Evolutionary conservation across 2,329 filamentous ascomycete species (phyloP), one percentile per base, ranked within the genome.

Genomic region (Trichoderma guizhouense): DNA sequence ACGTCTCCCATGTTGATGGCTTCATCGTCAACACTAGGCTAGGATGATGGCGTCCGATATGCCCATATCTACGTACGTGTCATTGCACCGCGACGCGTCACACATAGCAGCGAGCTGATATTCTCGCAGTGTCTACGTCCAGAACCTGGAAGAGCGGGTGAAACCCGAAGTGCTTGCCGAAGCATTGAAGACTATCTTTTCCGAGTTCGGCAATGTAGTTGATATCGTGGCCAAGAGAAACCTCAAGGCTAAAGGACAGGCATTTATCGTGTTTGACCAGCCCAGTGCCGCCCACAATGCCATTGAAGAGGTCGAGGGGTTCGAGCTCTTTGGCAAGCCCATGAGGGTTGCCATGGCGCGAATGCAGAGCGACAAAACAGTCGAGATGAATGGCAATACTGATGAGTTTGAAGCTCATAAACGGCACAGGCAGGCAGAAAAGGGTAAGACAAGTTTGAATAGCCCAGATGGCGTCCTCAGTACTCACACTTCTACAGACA

Each of bases 331-430:
- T 77, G 94, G 93, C 64, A 97, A 98, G 83, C 91, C 92, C 1
- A 97, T 99, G 91, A 88, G 91, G 73, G 82, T 98, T 39, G 91
- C 93, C 18, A 91, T 94, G 78, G 96, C 96, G 28, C 91, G 90
- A 78, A 93, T 92, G 6, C 88, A 89, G 73, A 97, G 94, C 80
- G 96, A 99, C 84, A 95, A 93, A 65, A 97, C 92, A 0, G 92
- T 99, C 21, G 86, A 92, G 82, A 85, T 86, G 72, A 89, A 91
- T 30, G 92, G 92, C n/a, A 90, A 86, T 7, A 87, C 90, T 21
- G 92, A 95, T n/a, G 93, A 94, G 73, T 89, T 97, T 72, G 95
- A 98, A 81, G 85, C 87, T 73, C 95, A 98, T 83, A 97, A 97
- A 86, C 86, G 93, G 74, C 89, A 92, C 77, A 86, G 96, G 65